Conservation (phyloP, 177 flowering plant species). For the Vitis hybrid region DNA sequence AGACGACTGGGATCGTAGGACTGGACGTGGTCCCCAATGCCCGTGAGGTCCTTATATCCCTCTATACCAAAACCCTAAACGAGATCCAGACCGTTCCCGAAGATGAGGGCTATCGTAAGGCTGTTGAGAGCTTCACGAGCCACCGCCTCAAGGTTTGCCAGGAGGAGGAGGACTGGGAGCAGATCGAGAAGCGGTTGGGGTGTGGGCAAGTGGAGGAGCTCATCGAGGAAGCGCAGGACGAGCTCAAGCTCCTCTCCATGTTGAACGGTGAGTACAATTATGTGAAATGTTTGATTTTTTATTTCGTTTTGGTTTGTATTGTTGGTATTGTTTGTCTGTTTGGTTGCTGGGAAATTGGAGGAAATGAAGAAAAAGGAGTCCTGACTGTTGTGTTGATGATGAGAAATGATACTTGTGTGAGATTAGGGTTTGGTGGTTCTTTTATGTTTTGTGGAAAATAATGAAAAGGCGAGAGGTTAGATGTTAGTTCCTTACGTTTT, state of each 20-base stretch:
- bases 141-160: constrained; percentile 80
- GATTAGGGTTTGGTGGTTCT: background rate
- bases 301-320: background rate
- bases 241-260: constrained; percentile 76
- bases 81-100: constrained; percentile 91
- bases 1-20: constrained; percentile 96
- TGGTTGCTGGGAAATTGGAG: constrained; percentile 2
- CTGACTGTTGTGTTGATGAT: background rate
- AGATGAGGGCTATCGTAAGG: constrained; percentile 94
- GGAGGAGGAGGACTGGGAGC: constrained; percentile 94
- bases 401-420: background rate
- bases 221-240: constrained; percentile 93
- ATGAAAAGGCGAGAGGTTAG: no score
- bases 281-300: constrained; percentile 3
- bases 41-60: constrained; percentile 74
- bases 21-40: constrained; percentile 96
- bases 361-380: background rate
- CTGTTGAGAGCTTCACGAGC: constrained; percentile 89
- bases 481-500: no score
- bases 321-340: background rate
- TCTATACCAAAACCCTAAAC: constrained; percentile 74
- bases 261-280: constrained; percentile 63
- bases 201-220: constrained; percentile 99
- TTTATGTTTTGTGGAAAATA: background rate
- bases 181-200: constrained; percentile 77